phyloP scores from a whole-genome alignment of 352 stramenopile species.

The Chloridella minuta region DNA sequence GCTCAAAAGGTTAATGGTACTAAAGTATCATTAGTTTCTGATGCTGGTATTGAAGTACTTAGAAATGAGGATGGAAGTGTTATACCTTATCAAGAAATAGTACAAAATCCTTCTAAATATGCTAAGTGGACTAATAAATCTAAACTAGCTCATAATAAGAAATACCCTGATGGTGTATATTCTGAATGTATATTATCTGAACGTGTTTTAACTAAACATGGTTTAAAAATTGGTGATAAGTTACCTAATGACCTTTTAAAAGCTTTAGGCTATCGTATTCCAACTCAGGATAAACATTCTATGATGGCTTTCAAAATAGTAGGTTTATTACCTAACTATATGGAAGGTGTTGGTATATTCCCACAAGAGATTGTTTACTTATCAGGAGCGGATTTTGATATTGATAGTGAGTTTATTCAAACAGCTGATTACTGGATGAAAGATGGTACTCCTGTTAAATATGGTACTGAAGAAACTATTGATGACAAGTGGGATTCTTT shows the following conservation, averaged over 20 bases:
- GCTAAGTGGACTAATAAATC: too few species aligned
- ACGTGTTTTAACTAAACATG: too few species aligned
- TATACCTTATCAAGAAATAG: too few species aligned
- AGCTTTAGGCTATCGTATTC: slow-evolving; percentile 12
- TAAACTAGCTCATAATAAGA: too few species aligned
- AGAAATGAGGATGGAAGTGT: too few species aligned
- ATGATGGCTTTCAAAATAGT: neutral
- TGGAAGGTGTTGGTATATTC: neutral
- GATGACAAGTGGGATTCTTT: neutral
- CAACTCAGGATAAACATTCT: neutral
- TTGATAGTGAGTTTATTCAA: slow-evolving; percentile 9
- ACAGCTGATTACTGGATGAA: neutral
- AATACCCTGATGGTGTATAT: too few species aligned
- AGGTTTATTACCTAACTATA: neutral
- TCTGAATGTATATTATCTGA: too few species aligned
- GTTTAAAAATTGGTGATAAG: too few species aligned
- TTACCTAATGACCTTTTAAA: neutral
- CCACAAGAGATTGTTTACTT: neutral
- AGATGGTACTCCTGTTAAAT: neutral
- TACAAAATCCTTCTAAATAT: too few species aligned
- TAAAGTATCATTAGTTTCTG: too few species aligned
- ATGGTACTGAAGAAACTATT: neutral
- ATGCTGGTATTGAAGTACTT: too few species aligned
- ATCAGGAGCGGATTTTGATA: neutral
- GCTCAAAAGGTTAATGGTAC: too few species aligned